Evolutionary conservation across 225 moss, liverwort and hornwort species (phyloP), one percentile per base, ranked within the genome.

Genomic region (Marchantia polymorpha): DNA sequence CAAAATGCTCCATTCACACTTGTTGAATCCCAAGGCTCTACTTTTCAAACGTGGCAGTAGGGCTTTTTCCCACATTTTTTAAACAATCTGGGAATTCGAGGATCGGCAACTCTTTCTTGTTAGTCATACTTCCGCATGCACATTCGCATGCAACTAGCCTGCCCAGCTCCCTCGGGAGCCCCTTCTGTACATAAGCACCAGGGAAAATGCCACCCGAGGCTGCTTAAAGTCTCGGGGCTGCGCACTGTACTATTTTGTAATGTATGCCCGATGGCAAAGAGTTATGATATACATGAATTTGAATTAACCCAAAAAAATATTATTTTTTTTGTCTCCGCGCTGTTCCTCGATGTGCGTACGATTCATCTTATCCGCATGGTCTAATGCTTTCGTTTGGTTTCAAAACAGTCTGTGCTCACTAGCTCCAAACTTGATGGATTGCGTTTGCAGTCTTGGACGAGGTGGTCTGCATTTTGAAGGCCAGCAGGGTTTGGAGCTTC

Each of bases 391-490:
- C 19, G 9, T 14, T 47, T n/a, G 15, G 23, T 16, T 49, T 52
- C 30, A 22, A 20, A 56, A 10, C n/a, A 49, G 19, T 20, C 20
- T 72, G 10, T 69, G 39, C 79, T 79, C 26, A 64, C 63, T 27
- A 15, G 59, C 76, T 75, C 27, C 50, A 71, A 50, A 39, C 69
- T 79, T 79, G 69, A 59, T 72, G 53, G 69, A 70, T 74, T 64
- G 64, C 64, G 12, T 51, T 23, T 74, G 78, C 84, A 84, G 84
- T 78, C 20, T 39, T 17, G 56, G 52, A 78, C 72, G 73, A 66
- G 77, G 30, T 50, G 77, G 51, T 64, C 25, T 50, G 53, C 77
- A 74, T 56, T 73, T 53, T 52, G 74, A 61, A 51, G 74, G 27
- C 47, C 11, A 50, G 8, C 30, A 69, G 29, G 81, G 52, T 68